phyloP scores from a whole-genome alignment of 2,329 filamentous ascomycete species.

The Trichoderma sp. region DNA sequence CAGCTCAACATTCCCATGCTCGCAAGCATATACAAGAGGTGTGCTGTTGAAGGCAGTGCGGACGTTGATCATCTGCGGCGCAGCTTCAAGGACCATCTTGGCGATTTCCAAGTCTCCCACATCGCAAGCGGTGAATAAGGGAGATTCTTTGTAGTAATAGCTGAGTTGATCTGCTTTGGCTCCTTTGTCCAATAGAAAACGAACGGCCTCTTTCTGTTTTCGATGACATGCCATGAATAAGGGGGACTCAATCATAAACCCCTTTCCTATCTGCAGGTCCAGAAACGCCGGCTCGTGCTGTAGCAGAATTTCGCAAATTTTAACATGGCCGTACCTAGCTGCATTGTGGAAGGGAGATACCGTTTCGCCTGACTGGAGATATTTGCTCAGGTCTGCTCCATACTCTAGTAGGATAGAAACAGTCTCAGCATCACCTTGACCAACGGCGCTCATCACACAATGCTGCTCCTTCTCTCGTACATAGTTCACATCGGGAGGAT shows the following conservation, averaged over 20 bases:
- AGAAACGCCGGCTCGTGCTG: slow-evolving; percentile 33
- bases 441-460: slow-evolving; percentile 26
- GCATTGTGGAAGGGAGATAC: slow-evolving; percentile 32
- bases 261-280: slow-evolving; percentile 29
- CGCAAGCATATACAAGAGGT: slow-evolving; percentile 32
- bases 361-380: slow-evolving; percentile 3
- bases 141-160: slow-evolving; percentile 30
- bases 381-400: slow-evolving; percentile 32
- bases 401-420: slow-evolving; percentile 31
- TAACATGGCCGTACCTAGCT: slow-evolving; percentile 27
- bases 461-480: slow-evolving; percentile 22
- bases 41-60: slow-evolving; percentile 26
- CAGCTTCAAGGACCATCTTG: slow-evolving; percentile 31
- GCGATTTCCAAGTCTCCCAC: slow-evolving; percentile 28
- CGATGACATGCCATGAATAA: slow-evolving; percentile 30
- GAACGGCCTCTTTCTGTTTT: slow-evolving; percentile 27
- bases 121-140: slow-evolving; percentile 32
- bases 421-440: slow-evolving; percentile 26
- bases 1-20: slow-evolving; percentile 24
- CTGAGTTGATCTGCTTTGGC: slow-evolving; percentile 29
- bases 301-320: slow-evolving; percentile 31
- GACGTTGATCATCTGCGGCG: slow-evolving; percentile 32
- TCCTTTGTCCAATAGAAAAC: slow-evolving; percentile 33
- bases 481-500: slow-evolving; percentile 32
- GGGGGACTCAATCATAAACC: slow-evolving; percentile 30